A percentile compares a stretch with the other conserved stretches of the same genome.
Conservation (phyloP, 345 rosid species). For the Hirschfeldia incana region DNA sequence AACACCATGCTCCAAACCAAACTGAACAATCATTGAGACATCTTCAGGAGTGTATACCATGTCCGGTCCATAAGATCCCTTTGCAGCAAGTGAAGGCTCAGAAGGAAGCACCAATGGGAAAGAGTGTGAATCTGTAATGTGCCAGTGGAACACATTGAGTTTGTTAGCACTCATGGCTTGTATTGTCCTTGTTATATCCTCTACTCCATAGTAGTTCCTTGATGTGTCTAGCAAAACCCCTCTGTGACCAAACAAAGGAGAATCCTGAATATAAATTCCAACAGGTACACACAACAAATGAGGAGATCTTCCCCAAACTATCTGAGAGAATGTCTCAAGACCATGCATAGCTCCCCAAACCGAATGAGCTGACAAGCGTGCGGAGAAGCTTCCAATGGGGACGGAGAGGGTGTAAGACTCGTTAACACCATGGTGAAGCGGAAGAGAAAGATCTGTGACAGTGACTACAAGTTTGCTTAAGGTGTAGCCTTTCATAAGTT, state of each 20-base stretch:
- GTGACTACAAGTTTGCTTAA: constrained; percentile 46
- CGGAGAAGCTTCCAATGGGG: constrained; percentile 41
- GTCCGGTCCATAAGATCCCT: constrained; percentile 65
- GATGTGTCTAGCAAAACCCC: constrained; percentile 81
- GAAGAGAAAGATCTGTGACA: constrained; percentile 49
- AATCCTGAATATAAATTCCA: constrained; percentile 54
- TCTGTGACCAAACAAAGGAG: constrained; percentile 68
- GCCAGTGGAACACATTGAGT: constrained; percentile 93
- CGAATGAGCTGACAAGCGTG: constrained; percentile 51
- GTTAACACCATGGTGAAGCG: constrained; percentile 65
- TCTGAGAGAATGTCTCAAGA: constrained; percentile 82
- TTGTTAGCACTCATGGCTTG: constrained; percentile 74
- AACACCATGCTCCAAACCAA: constrained; percentile 78
- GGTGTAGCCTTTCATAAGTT: constrained; percentile 44
- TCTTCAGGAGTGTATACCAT: constrained; percentile 65
- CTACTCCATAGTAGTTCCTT: constrained; percentile 70
- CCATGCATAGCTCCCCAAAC: constrained; percentile 92
- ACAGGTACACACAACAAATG: constrained; percentile 37
- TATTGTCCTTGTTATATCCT: constrained; percentile 66
- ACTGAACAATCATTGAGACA: constrained; percentile 54
- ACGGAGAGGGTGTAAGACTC: constrained; percentile 68
- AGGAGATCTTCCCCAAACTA: constrained; percentile 65
- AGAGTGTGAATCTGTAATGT: constrained; percentile 79
- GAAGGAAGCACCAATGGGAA: constrained; percentile 78
- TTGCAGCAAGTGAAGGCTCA: constrained; percentile 68